These are phyloP conservation scores for Otatea glauca DNA, from an alignment of 176 grass and related monocot genomes.

Conservation along the genomic window DNA sequence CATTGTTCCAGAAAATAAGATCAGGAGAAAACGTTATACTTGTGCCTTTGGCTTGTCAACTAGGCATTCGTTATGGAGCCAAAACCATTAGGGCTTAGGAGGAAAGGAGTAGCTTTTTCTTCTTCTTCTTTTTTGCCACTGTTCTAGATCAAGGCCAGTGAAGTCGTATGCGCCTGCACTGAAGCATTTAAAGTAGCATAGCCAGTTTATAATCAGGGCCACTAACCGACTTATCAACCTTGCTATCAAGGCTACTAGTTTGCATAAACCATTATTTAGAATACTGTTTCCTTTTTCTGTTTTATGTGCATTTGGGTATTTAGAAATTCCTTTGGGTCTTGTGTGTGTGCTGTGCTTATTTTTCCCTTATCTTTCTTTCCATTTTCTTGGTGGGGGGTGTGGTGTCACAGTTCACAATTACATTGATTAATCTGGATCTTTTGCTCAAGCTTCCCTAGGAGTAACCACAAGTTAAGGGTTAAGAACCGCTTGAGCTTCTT, in stretches of 20 bases:
- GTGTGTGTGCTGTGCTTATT: neutral
- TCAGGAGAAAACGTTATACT: neutral
- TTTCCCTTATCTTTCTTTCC: neutral
- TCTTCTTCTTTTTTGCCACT: neutral
- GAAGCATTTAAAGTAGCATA: neutral
- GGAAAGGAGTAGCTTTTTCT: neutral
- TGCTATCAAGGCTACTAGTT: neutral
- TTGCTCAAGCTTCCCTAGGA: neutral
- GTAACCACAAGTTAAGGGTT: neutral
- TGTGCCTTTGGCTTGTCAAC: neutral
- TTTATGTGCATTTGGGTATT: slow-evolving; percentile 9
- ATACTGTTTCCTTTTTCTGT: neutral
- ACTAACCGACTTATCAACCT: neutral
- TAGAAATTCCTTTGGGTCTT: neutral
- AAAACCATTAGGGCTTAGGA: neutral
- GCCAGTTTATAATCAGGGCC: neutral
- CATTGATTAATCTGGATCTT: neutral
- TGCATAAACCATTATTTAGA: neutral
- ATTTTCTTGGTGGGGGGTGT: neutral
- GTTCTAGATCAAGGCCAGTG: neutral
- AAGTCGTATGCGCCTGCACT: neutral
- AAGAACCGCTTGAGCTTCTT: neutral
- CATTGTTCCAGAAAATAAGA: slow-evolving; percentile 5
- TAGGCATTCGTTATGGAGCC: neutral
- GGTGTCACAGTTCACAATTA: neutral